A percentile compares a stretch with the other conserved stretches of the same genome.
Conservation (phyloP, 78 protist genomes). For the Bodo saltans region DNA sequence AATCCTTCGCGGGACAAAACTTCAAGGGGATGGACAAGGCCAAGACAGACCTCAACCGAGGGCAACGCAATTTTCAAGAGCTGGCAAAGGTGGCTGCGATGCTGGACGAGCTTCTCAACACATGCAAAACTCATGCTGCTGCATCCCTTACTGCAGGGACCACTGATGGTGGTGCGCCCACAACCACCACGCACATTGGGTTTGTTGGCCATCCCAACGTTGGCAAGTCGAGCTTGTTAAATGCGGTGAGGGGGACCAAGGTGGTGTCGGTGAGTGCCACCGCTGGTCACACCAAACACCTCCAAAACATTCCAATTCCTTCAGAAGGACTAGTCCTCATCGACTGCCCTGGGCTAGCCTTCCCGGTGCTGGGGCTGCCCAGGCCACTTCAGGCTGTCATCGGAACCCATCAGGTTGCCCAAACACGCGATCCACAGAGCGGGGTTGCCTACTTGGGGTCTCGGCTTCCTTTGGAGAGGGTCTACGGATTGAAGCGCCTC, state of each 20-base stretch:
- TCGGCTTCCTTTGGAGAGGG: conserved; percentile 51
- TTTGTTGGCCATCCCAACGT: conserved; percentile 82
- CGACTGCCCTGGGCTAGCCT: conserved; percentile 85
- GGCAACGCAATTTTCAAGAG: neutral
- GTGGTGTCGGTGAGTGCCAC: conserved; percentile 57
- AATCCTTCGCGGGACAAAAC: neutral
- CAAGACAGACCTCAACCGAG: neutral
- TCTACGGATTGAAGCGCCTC: conserved; percentile 33
- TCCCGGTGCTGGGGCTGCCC: conserved; percentile 68
- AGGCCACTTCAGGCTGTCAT: conserved; percentile 67
- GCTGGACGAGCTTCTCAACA: neutral
- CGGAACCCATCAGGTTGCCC: conserved; percentile 80
- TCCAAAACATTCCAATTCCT: conserved; percentile 66
- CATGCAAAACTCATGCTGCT: too few relatives aligned
- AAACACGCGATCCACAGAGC: conserved; percentile 70
- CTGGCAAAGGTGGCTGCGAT: neutral
- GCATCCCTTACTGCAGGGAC: too few relatives aligned
- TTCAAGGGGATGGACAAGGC: conserved; percentile 6
- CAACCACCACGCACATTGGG: too few relatives aligned
- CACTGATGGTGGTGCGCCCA: too few relatives aligned
- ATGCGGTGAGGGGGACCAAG: conserved; percentile 69
- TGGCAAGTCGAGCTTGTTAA: conserved; percentile 71
- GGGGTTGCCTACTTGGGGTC: conserved; percentile 61
- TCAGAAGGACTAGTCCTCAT: conserved; percentile 45
- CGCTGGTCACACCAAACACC: conserved; percentile 89